Conservation (phyloP, 148 eudicot species). For the Camellia japonica region DNA sequence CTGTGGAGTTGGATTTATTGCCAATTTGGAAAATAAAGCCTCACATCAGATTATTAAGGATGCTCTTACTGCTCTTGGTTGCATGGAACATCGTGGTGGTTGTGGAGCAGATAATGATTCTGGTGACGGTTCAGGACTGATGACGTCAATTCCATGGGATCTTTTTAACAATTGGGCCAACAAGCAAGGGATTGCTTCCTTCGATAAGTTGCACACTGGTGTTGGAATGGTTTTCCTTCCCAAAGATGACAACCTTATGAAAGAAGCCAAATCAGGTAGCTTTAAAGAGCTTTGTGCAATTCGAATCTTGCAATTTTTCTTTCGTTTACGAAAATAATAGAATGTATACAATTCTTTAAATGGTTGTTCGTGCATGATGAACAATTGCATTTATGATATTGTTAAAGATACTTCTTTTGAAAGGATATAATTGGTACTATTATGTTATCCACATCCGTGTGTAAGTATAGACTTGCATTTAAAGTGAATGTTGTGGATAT, state of each 20-base stretch:
- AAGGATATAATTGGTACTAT: not conserved
- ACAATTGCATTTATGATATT: not conserved
- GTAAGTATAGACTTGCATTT: not conserved
- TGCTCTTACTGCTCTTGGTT: constrained; percentile 97
- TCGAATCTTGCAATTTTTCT: not conserved
- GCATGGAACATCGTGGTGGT: constrained; percentile 99
- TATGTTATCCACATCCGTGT: not conserved
- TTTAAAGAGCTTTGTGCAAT: constrained; percentile 2
- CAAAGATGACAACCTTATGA: constrained; percentile 50
- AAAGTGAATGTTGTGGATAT: not conserved
- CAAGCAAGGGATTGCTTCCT: constrained; percentile 69
- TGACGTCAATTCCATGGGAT: constrained; percentile 98
- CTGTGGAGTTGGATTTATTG: constrained; percentile 98
- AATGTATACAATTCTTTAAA: not conserved
- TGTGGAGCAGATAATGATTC: constrained; percentile 99
- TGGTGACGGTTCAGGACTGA: constrained; percentile 94
- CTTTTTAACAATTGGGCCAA: constrained; percentile 82
- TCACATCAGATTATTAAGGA: constrained; percentile 80
- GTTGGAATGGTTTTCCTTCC: constrained; percentile 99
- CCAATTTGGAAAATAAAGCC: constrained; percentile 85
- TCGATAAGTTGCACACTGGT: constrained; percentile 81
- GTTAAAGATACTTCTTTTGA: not conserved
- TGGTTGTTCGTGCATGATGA: not conserved
- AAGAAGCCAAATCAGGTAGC: constrained; percentile 83
- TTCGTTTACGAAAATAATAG: not conserved